A percentile compares a stretch with the other conserved stretches of the same genome.
Evolutionary conservation across 2,329 filamentous ascomycete species (phyloP).

Genomic region (Colletotrichum sp.): DNA sequence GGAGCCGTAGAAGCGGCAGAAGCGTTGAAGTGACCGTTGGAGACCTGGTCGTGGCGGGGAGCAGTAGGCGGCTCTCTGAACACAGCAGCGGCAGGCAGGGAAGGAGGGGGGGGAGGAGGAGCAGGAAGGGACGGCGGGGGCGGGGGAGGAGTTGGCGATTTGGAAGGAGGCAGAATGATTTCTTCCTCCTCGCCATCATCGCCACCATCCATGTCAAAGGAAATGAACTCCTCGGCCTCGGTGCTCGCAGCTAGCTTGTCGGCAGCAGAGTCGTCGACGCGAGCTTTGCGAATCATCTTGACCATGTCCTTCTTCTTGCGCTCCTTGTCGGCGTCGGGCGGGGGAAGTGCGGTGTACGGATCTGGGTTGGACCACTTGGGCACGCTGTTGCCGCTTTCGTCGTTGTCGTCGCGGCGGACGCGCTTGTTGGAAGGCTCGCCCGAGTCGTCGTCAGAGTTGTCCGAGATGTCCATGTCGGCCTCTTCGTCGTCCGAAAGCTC

Average conservation of each 20-base stretch:
- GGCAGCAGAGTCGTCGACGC: slow-evolving; percentile 59
- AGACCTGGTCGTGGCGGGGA: not conserved
- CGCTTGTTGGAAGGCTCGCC: slow-evolving; percentile 48
- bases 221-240: slow-evolving; percentile 85
- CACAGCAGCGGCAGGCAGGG: not conserved
- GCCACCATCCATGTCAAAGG: slow-evolving; percentile 70
- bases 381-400: slow-evolving; percentile 44
- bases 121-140: slow-evolving; percentile 8
- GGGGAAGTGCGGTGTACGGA: slow-evolving; percentile 87
- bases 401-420: slow-evolving; percentile 34
- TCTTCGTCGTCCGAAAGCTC: slow-evolving; percentile 69
- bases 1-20: slow-evolving; percentile 22
- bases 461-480: slow-evolving; percentile 69
- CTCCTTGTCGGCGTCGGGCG: slow-evolving; percentile 69
- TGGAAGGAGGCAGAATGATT: slow-evolving; percentile 17
- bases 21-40: slow-evolving; percentile 13
- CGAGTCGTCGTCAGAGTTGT: slow-evolving; percentile 46
- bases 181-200: slow-evolving; percentile 48
- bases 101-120: not conserved
- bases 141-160: slow-evolving; percentile 8
- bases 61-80: not conserved
- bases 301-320: slow-evolving; percentile 87
- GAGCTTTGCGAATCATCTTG: slow-evolving; percentile 88
- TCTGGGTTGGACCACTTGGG: slow-evolving; percentile 97
- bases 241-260: slow-evolving; percentile 56